Evolutionary conservation across 1,284 basidiomycete genomes (phyloP).

Genomic region (Trichosporon faecale): DNA sequence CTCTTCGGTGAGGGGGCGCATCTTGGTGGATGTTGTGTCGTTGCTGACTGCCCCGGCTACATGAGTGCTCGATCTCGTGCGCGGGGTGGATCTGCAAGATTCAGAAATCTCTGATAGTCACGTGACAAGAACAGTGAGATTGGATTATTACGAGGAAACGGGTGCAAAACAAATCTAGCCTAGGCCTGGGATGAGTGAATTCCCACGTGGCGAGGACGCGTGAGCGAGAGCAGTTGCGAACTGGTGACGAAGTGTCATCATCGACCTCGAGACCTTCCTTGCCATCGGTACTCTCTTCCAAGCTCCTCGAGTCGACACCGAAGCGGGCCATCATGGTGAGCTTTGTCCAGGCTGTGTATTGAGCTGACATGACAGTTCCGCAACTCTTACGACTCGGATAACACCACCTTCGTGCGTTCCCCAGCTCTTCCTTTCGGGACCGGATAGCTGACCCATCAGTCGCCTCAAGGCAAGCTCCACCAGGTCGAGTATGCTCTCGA

Average conservation of each 20-base stretch:
- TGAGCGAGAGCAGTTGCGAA: neutral
- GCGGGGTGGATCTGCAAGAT: neutral
- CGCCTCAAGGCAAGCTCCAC: constrained; percentile 53
- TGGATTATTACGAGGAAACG: constrained; percentile 11
- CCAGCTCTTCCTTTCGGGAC: neutral
- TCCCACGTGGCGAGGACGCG: constrained; percentile 23
- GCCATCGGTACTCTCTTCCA: constrained; percentile 4
- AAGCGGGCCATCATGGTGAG: constrained; percentile 26
- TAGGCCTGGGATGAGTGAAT: neutral
- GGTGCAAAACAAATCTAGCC: constrained; percentile 14
- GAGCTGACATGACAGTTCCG: constrained; percentile 59
- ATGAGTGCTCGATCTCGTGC: neutral
- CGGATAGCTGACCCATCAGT: constrained; percentile 29
- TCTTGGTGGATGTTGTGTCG: constrained; percentile 24
- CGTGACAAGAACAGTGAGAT: constrained; percentile 19
- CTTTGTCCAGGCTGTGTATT: neutral
- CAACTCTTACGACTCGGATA: constrained; percentile 25
- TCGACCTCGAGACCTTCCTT: constrained; percentile 5
- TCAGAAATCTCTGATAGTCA: constrained; percentile 25
- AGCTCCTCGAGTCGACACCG: neutral
- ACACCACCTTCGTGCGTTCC: constrained; percentile 56
- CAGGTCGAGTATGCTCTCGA: constrained; percentile 99
- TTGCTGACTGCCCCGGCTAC: neutral
- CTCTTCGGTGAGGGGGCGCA: constrained; percentile 54
- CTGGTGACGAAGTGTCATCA: constrained; percentile 17